A percentile compares a stretch with the other conserved stretches of the same genome.
Conservation (phyloP, 305 asterid genomes). For the Rubia peregrina region DNA sequence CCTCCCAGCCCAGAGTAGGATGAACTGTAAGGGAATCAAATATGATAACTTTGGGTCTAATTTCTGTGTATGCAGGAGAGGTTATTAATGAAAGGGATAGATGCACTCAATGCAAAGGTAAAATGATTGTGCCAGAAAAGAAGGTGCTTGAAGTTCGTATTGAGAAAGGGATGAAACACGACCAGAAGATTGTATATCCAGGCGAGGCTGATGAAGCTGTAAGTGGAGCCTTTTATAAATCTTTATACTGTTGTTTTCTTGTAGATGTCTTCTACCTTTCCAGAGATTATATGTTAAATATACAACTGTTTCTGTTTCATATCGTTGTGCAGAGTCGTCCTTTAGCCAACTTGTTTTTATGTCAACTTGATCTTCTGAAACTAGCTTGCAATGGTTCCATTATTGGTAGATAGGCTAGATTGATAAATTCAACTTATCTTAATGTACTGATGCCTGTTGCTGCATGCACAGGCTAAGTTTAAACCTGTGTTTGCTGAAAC, state of each 20-base stretch:
- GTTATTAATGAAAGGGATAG: constrained; percentile 41
- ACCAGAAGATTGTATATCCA: constrained; percentile 41
- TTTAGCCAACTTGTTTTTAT: not conserved
- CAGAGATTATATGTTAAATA: not conserved
- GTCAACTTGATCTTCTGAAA: not conserved
- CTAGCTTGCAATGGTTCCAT: constrained; percentile 2
- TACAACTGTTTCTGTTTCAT: not conserved
- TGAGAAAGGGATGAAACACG: constrained; percentile 61
- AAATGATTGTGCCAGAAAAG: constrained; percentile 44
- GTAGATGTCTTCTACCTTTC: not conserved
- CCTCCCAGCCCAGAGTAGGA: not conserved
- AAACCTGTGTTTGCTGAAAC: not conserved
- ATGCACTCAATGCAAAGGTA: constrained; percentile 56
- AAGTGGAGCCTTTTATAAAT: constrained; percentile 11
- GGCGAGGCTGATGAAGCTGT: constrained; percentile 70
- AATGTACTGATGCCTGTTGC: not conserved
- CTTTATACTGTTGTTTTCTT: not conserved
- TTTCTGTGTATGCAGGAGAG: constrained; percentile 34
- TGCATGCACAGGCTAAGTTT: not conserved
- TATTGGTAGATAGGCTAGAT: not conserved
- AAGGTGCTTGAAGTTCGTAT: constrained; percentile 50
- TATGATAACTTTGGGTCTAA: not conserved
- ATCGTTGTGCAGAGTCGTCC: not conserved
- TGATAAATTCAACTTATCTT: not conserved
- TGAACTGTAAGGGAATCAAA: not conserved